A percentile compares a stretch with the other conserved stretches of the same genome.
Conservation (phyloP, 2,329 filamentous ascomycete species). For the Mycocentrospora acerina region DNA sequence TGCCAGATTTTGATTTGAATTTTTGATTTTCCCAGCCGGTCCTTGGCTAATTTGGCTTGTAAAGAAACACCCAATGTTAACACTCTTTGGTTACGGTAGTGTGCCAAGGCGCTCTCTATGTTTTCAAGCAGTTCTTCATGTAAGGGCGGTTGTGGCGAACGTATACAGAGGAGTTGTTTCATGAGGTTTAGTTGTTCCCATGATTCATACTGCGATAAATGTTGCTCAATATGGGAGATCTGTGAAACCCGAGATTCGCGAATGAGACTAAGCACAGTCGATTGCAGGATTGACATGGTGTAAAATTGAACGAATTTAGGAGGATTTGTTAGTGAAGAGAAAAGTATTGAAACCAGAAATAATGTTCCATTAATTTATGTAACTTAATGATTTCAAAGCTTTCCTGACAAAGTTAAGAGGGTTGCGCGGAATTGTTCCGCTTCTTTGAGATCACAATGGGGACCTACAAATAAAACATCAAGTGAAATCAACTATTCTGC, state of each 20-base stretch:
- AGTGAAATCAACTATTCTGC: too few relatives aligned
- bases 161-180: conserved; percentile 31
- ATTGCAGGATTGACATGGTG: conserved; percentile 11
- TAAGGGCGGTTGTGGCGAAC: conserved; percentile 18
- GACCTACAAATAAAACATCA: too few relatives aligned
- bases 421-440: conserved; percentile 4
- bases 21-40: background rate
- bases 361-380: background rate
- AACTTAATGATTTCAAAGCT: conserved; percentile 1
- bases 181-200: conserved; percentile 16
- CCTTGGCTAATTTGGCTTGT: conserved; percentile 1
- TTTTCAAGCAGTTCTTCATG: conserved; percentile 9
- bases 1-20: conserved; percentile 31
- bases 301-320: background rate
- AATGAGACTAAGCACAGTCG: conserved; percentile 10
- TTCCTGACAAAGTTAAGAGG: conserved; percentile 4
- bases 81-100: conserved; percentile 12
- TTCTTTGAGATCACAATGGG: too few relatives aligned
- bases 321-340: background rate
- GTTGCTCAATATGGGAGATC: conserved; percentile 10
- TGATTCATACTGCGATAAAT: conserved; percentile 12
- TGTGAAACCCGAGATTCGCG: conserved; percentile 12
- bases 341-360: background rate
- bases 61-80: conserved; percentile 14
- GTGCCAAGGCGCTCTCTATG: conserved; percentile 20